phyloP scores from a whole-genome alignment of 345 rosid species.

The Noccaea caerulescens region DNA sequence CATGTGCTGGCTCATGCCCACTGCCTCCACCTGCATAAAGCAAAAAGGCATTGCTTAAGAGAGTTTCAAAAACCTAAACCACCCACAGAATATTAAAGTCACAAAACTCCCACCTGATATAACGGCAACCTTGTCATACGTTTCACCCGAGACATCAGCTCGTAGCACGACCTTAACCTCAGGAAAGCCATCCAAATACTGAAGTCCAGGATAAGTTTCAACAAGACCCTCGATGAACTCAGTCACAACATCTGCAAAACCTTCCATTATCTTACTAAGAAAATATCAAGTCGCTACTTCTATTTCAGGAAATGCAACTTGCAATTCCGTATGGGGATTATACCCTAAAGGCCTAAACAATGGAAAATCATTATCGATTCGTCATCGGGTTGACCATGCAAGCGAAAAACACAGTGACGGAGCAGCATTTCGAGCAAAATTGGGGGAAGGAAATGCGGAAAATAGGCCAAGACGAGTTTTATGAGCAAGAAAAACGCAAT shows the following conservation, averaged over 20 bases:
- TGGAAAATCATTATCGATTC: conserved; percentile 12
- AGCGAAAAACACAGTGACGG: conserved; percentile 19
- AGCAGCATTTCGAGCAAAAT: conserved; percentile 33
- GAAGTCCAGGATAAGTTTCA: conserved; percentile 87
- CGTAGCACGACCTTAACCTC: conserved; percentile 97
- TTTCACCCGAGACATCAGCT: conserved; percentile 75
- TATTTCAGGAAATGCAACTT: background rate
- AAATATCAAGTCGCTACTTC: background rate
- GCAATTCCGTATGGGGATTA: background rate
- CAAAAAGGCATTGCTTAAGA: conserved; percentile 18
- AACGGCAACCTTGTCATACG: conserved; percentile 82
- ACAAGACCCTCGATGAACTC: conserved; percentile 95
- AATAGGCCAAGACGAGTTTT: conserved; percentile 1
- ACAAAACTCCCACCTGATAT: conserved; percentile 70
- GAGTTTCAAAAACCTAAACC: conserved; percentile 1
- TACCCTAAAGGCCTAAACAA: conserved; percentile 29
- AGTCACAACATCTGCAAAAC: conserved; percentile 79
- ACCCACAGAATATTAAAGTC: background rate
- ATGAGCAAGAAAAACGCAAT: conserved; percentile 31
- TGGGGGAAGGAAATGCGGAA: background rate
- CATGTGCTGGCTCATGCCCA: conserved; percentile 98
- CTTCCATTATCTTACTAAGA: background rate
- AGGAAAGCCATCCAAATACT: conserved; percentile 92
- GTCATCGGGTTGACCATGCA: conserved; percentile 34
- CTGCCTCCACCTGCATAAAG: conserved; percentile 84